Conservation (phyloP, 257 asterid species). For the Phtheirospermum japonicum region DNA sequence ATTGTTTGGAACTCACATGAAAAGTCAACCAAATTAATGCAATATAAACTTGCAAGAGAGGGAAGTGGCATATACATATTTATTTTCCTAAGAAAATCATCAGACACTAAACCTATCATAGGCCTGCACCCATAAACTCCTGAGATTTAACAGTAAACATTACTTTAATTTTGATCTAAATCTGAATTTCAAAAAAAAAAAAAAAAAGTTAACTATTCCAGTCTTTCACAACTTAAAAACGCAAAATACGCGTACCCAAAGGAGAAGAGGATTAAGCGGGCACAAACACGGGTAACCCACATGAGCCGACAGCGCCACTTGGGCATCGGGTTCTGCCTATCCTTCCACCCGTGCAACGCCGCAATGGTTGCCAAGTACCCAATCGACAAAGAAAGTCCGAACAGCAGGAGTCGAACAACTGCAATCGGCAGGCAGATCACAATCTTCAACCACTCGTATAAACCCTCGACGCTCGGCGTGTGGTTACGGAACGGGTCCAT, state of each 20-base stretch:
- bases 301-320: conserved; percentile 77
- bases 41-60: too few relatives aligned
- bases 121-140: not conserved
- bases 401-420: conserved; percentile 53
- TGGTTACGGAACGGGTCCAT: conserved; percentile 78
- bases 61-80: too few relatives aligned
- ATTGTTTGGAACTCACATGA: not conserved
- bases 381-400: conserved; percentile 54
- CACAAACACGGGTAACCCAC: conserved; percentile 77
- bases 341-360: conserved; percentile 85
- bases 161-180: not conserved
- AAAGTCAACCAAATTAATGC: conserved; percentile 15
- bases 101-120: conserved; percentile 4
- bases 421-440: conserved; percentile 72
- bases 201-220: not conserved
- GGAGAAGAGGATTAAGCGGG: conserved; percentile 79
- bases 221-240: conserved; percentile 5
- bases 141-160: not conserved
- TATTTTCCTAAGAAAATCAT: not conserved
- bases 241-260: conserved; percentile 60
- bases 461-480: conserved; percentile 64
- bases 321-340: conserved; percentile 79
- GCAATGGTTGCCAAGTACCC: conserved; percentile 63
- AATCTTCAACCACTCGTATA: conserved; percentile 91
- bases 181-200: too few relatives aligned